A percentile compares a stretch with the other conserved stretches of the same genome.
Conservation (phyloP, 2,329 filamentous ascomycete species). For the Pseudogymnoascus sp. region DNA sequence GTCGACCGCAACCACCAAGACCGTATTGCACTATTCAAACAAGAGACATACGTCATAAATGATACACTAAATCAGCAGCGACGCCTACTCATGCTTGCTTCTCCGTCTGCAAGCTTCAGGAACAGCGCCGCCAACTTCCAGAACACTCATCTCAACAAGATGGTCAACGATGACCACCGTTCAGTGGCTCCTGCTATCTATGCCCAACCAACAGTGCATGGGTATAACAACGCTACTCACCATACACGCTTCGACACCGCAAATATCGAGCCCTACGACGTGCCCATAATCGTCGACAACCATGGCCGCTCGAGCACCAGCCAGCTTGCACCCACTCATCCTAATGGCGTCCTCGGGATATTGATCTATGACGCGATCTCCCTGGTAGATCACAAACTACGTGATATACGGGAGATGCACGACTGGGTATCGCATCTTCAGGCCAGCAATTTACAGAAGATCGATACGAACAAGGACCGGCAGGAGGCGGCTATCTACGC, state of each 20-base stretch:
- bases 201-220: neutral
- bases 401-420: slow-evolving; percentile 17
- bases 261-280: neutral
- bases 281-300: neutral
- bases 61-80: slow-evolving; percentile 17
- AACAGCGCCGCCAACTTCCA: neutral
- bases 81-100: slow-evolving; percentile 8
- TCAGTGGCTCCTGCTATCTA: neutral
- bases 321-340: slow-evolving; percentile 10
- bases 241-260: neutral
- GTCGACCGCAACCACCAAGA: slow-evolving; percentile 19
- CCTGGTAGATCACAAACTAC: slow-evolving; percentile 16
- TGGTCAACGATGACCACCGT: neutral
- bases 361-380: slow-evolving; percentile 16
- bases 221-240: neutral
- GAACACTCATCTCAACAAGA: neutral
- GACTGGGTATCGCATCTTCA: slow-evolving; percentile 16
- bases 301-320: neutral
- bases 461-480: slow-evolving; percentile 23
- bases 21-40: slow-evolving; percentile 16
- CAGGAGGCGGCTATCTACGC: slow-evolving; percentile 25
- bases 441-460: slow-evolving; percentile 18
- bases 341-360: slow-evolving; percentile 16
- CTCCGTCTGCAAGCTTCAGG: neutral
- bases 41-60: slow-evolving; percentile 18